Conservation (phyloP, 805 yeast genomes). For the Cyberlindnera maclurae region DNA sequence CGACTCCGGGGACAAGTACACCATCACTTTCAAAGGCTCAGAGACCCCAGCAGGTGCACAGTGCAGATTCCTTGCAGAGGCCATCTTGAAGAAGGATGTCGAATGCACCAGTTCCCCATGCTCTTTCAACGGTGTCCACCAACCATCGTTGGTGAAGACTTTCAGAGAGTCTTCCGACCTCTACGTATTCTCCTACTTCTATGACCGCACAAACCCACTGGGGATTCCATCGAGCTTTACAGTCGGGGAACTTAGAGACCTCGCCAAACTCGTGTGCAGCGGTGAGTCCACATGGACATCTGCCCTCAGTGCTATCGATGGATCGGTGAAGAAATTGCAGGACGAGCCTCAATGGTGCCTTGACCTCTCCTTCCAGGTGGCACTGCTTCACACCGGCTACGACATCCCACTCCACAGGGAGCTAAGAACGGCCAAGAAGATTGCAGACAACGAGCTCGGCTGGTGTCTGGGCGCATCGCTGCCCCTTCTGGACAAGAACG, state of each 20-base stretch:
- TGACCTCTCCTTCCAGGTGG: slow-evolving; percentile 84
- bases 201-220: slow-evolving; percentile 87
- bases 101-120: slow-evolving; percentile 76
- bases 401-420: slow-evolving; percentile 89
- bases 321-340: slow-evolving; percentile 56
- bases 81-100: slow-evolving; percentile 73
- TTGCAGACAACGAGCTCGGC: slow-evolving; percentile 85
- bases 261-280: slow-evolving; percentile 78
- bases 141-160: slow-evolving; percentile 79
- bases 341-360: slow-evolving; percentile 92
- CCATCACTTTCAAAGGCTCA: slow-evolving; percentile 63
- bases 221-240: slow-evolving; percentile 93
- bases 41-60: slow-evolving; percentile 62
- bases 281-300: slow-evolving; percentile 73
- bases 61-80: slow-evolving; percentile 81
- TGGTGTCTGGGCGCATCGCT: slow-evolving; percentile 99
- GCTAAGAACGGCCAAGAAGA: slow-evolving; percentile 85
- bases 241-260: slow-evolving; percentile 71
- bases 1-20: slow-evolving; percentile 37
- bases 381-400: slow-evolving; percentile 92
- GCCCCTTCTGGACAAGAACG: slow-evolving; percentile 68
- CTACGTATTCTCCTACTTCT: slow-evolving; percentile 89
- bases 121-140: slow-evolving; percentile 95
- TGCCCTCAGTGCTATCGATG: slow-evolving; percentile 57
- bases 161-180: slow-evolving; percentile 70